These are phyloP conservation scores for Ophiostoma sp. DNA, from an alignment of 2,329 filamentous ascomycete species.

Conservation along the genomic window DNA sequence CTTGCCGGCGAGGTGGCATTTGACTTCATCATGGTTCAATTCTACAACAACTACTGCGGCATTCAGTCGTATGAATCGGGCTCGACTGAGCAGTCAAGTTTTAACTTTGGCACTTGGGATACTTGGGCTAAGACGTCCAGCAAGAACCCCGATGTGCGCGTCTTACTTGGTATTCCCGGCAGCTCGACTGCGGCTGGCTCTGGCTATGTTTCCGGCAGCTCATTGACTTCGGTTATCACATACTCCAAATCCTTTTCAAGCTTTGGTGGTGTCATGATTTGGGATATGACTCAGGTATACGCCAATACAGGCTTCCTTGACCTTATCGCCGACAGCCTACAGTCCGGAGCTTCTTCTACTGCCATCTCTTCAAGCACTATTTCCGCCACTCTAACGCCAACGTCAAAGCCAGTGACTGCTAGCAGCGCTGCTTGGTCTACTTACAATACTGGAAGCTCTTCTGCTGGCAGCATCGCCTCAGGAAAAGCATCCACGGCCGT, in stretches of 20 bases:
- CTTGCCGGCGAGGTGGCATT: slow-evolving; percentile 51
- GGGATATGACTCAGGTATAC: slow-evolving; percentile 60
- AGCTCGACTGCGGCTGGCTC: slow-evolving; percentile 45
- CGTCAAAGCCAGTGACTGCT: not conserved
- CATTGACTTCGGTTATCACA: slow-evolving; percentile 47
- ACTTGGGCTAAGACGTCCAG: slow-evolving; percentile 56
- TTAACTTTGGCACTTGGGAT: slow-evolving; percentile 62
- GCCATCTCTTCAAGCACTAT: not conserved
- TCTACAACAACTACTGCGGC: slow-evolving; percentile 66
- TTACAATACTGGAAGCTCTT: not conserved
- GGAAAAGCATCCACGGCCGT: not conserved
- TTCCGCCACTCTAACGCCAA: not conserved
- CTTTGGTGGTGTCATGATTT: slow-evolving; percentile 66
- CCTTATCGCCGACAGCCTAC: slow-evolving; percentile 38
- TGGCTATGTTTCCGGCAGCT: slow-evolving; percentile 49
- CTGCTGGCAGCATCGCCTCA: not conserved
- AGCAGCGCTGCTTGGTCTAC: not conserved
- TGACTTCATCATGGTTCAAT: slow-evolving; percentile 60
- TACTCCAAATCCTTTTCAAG: slow-evolving; percentile 52
- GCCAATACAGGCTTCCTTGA: slow-evolving; percentile 53
- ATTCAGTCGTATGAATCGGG: slow-evolving; percentile 47
- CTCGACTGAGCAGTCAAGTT: slow-evolving; percentile 44
- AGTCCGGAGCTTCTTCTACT: not conserved
- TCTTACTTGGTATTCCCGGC: slow-evolving; percentile 58
- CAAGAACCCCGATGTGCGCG: slow-evolving; percentile 55